Evolutionary conservation across 2,329 filamentous ascomycete species (phyloP).

Genomic region (Phaeophleospora eucalypticola): DNA sequence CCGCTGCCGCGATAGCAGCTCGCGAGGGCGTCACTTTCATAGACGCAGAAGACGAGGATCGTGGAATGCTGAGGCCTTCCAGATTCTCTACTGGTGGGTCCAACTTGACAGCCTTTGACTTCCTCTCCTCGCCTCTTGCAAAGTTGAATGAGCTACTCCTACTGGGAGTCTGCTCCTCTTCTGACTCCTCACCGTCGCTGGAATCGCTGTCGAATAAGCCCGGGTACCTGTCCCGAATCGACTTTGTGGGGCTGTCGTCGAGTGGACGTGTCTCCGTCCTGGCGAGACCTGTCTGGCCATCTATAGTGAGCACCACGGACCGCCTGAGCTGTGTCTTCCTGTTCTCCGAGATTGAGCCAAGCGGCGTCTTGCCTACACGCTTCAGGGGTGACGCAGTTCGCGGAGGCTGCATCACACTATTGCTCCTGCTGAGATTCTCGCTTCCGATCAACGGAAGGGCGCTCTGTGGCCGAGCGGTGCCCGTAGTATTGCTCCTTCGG

Average conservation of each 20-base stretch:
- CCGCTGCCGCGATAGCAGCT: constrained; percentile 33
- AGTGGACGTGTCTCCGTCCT: constrained; percentile 33
- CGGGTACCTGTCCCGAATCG: constrained; percentile 40
- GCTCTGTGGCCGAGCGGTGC: constrained; percentile 23
- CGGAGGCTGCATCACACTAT: constrained; percentile 34
- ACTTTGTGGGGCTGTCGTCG: constrained; percentile 35
- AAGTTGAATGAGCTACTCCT: constrained; percentile 31
- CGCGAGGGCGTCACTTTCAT: constrained; percentile 33
- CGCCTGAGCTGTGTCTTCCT: constrained; percentile 37
- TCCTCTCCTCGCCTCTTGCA: constrained; percentile 25
- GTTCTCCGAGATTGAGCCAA: constrained; percentile 45
- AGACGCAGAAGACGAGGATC: constrained; percentile 31
- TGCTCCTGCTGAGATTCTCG: constrained; percentile 22
- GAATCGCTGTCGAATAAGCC: constrained; percentile 42
- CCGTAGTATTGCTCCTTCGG: constrained; percentile 46
- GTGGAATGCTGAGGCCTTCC: constrained; percentile 31
- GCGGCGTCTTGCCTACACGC: constrained; percentile 37
- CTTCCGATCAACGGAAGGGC: constrained; percentile 28
- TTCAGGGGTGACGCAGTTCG: constrained; percentile 47
- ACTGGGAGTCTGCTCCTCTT: constrained; percentile 27
- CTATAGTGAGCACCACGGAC: constrained; percentile 43
- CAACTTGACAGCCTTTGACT: constrained; percentile 30
- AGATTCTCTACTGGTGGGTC: constrained; percentile 34
- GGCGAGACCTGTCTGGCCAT: constrained; percentile 43
- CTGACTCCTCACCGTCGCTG: constrained; percentile 27